Evolutionary conservation across 495 filamentous ascomycete species (phyloP).

Genomic region (Trichoderma asperelloides): DNA sequence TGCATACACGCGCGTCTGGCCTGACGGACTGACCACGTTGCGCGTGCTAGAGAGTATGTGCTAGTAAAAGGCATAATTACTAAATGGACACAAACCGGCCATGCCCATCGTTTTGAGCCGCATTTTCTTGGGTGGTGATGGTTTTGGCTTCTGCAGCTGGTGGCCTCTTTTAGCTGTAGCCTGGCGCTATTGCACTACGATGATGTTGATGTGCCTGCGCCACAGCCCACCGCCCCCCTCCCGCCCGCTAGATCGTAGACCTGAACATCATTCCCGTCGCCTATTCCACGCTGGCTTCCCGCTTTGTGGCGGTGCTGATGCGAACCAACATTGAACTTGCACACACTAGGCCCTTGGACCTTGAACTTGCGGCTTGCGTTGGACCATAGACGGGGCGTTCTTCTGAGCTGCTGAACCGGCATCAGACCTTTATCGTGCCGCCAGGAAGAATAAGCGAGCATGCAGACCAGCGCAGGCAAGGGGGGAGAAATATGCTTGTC

Average conservation of each 20-base stretch:
- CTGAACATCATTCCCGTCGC: not conserved
- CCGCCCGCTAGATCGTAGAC: not conserved
- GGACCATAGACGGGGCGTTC: no score
- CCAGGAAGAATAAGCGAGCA: no score
- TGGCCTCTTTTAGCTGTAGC: not conserved
- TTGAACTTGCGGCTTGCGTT: no score
- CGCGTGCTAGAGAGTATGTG: not conserved
- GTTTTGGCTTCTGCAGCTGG: no score
- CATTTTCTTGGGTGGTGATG: no score
- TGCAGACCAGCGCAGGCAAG: no score
- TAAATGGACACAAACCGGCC: no score
- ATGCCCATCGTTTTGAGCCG: not conserved
- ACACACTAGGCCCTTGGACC: no score
- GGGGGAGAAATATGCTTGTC: no score
- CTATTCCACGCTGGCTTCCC: not conserved
- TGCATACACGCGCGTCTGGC: conserved; percentile 6
- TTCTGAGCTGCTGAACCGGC: no score
- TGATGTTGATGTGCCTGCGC: not conserved
- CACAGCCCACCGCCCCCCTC: not conserved
- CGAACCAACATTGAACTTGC: not conserved
- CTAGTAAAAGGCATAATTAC: not conserved
- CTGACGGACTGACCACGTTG: not conserved
- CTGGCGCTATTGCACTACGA: not conserved
- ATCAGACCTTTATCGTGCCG: no score
- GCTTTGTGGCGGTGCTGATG: not conserved